A percentile compares a stretch with the other conserved stretches of the same genome.
Evolutionary conservation across 495 filamentous ascomycete species (phyloP).

Genomic region (Haplographium delicatum): DNA sequence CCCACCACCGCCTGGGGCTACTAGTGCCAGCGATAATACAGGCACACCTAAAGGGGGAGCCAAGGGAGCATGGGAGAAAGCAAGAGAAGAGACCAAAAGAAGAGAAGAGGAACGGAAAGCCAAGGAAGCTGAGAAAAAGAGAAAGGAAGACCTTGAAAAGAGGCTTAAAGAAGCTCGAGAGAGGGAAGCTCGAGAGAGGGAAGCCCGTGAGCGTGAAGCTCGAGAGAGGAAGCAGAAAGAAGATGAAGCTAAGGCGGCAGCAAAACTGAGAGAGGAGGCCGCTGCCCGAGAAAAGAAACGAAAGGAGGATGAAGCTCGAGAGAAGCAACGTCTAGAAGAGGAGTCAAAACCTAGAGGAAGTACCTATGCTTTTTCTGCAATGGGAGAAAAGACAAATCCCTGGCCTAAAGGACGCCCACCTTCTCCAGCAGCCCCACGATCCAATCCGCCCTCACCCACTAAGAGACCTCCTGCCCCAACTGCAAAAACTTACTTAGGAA

Average conservation of each 20-base stretch:
- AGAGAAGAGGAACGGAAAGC: conserved; percentile 57
- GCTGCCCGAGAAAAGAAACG: conserved; percentile 29
- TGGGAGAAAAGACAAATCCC: conserved; percentile 52
- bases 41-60: conserved; percentile 24
- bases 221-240: conserved; percentile 34
- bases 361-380: conserved; percentile 46
- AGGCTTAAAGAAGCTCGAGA: conserved; percentile 30
- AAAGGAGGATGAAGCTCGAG: conserved; percentile 27
- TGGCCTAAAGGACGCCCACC: conserved; percentile 47
- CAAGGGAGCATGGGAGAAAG: conserved; percentile 62
- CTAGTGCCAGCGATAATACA: conserved; percentile 13
- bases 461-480: conserved; percentile 49
- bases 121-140: conserved; percentile 42
- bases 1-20: conserved; percentile 19
- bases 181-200: conserved; percentile 36
- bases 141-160: conserved; percentile 40
- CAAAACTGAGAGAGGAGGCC: conserved; percentile 30
- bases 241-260: conserved; percentile 18
- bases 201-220: conserved; percentile 26
- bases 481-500: conserved; percentile 54
- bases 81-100: conserved; percentile 60
- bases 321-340: conserved; percentile 18
- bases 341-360: conserved; percentile 25
- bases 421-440: conserved; percentile 17
- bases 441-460: conserved; percentile 28